Conservation (phyloP, 257 asterid species). For the Plectranthus barbatus region DNA sequence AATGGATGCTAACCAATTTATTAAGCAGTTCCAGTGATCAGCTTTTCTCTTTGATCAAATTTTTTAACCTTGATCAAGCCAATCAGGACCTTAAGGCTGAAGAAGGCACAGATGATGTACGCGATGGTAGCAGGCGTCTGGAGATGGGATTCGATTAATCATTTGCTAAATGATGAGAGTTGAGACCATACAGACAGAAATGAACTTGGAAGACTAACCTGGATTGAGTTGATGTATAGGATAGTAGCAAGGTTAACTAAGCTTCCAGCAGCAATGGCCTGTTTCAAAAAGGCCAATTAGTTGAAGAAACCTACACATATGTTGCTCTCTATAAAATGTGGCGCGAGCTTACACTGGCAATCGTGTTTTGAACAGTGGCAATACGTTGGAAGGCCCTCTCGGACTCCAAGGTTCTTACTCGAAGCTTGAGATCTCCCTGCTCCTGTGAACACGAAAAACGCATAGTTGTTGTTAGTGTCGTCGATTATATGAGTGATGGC, state of each 20-base stretch:
- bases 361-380: conserved; percentile 77
- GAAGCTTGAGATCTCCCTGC: conserved; percentile 96
- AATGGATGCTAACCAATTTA: conserved; percentile 21
- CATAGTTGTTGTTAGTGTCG: neutral
- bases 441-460: conserved; percentile 39
- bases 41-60: conserved; percentile 73
- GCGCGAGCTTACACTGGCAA: conserved; percentile 64
- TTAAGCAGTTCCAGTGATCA: conserved; percentile 90
- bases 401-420: conserved; percentile 88
- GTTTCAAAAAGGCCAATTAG: conserved; percentile 10
- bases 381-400: conserved; percentile 96
- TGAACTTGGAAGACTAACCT: conserved; percentile 32
- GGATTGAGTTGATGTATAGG: conserved; percentile 59
- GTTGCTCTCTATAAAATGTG: neutral
- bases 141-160: conserved; percentile 14
- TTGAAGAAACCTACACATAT: neutral
- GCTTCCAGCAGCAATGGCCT: conserved; percentile 99
- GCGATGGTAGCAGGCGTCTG: conserved; percentile 78
- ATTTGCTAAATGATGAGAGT: neutral
- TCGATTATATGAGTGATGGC: neutral
- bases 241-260: conserved; percentile 87
- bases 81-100: conserved; percentile 71
- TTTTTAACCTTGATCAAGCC: conserved; percentile 69
- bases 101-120: conserved; percentile 52
- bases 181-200: neutral